Evolutionary conservation across 495 filamentous ascomycete species (phyloP).

Genomic region (Aspergillus heteromorphus): DNA sequence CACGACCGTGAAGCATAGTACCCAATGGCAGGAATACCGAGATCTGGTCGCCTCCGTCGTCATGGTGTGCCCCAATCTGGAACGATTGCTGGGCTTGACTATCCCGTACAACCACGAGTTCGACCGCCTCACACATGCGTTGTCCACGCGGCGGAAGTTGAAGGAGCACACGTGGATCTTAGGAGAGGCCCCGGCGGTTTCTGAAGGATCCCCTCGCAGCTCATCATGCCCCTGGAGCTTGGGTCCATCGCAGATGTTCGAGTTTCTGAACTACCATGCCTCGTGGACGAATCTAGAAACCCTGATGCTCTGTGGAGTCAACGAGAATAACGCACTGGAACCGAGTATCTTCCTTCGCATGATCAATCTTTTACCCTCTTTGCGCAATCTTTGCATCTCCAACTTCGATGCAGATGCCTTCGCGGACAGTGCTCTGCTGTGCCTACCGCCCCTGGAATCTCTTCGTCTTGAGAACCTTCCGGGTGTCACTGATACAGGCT

Average conservation of each 20-base stretch:
- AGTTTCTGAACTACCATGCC: slow-evolving; percentile 64
- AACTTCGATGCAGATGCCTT: slow-evolving; percentile 68
- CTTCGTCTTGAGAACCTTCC: slow-evolving; percentile 71
- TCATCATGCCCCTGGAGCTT: slow-evolving; percentile 49
- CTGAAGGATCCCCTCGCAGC: slow-evolving; percentile 40
- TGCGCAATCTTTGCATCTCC: slow-evolving; percentile 71
- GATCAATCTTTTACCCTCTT: slow-evolving; percentile 59
- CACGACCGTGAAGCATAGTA: slow-evolving; percentile 42
- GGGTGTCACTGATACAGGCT: slow-evolving; percentile 71
- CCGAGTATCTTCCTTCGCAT: slow-evolving; percentile 63
- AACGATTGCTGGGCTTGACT: slow-evolving; percentile 66
- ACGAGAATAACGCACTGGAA: slow-evolving; percentile 54
- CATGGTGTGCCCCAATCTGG: slow-evolving; percentile 82
- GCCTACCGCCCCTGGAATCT: slow-evolving; percentile 65
- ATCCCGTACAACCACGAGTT: slow-evolving; percentile 67
- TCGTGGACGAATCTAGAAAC: slow-evolving; percentile 70
- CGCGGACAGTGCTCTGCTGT: slow-evolving; percentile 62
- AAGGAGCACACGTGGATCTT: slow-evolving; percentile 81
- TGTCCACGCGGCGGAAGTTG: slow-evolving; percentile 68
- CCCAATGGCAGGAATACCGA: slow-evolving; percentile 56
- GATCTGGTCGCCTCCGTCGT: slow-evolving; percentile 73
- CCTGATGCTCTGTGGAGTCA: slow-evolving; percentile 63
- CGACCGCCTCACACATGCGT: slow-evolving; percentile 68
- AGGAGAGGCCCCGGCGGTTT: slow-evolving; percentile 41
- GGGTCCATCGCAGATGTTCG: slow-evolving; percentile 55